Conservation (phyloP, 2,329 filamentous ascomycete species). For the Chrysoporthe cubensis region DNA sequence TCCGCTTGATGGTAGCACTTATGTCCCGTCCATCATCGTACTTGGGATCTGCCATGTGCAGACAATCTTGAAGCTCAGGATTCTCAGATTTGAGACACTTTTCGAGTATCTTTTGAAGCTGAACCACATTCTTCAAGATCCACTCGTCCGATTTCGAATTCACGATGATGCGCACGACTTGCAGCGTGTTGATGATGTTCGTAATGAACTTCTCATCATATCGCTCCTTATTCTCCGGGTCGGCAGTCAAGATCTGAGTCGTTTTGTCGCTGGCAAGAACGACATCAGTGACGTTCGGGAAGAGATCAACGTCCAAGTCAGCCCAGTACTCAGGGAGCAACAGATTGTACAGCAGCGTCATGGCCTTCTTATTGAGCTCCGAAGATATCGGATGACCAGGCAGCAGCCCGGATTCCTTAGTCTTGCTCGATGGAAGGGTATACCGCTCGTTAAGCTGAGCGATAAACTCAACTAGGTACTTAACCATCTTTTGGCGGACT, state of each 20-base stretch:
- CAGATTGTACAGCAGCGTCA: slow-evolving; percentile 80
- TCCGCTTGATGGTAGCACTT: slow-evolving; percentile 75
- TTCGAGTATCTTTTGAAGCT: slow-evolving; percentile 85
- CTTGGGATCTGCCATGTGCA: slow-evolving; percentile 75
- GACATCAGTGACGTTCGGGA: slow-evolving; percentile 86
- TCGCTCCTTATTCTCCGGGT: slow-evolving; percentile 68
- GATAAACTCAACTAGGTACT: slow-evolving; percentile 95
- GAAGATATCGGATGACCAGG: slow-evolving; percentile 59
- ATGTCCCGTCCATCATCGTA: slow-evolving; percentile 72
- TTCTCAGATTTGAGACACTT: slow-evolving; percentile 88
- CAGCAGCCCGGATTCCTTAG: slow-evolving; percentile 54
- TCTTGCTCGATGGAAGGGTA: slow-evolving; percentile 71
- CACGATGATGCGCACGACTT: slow-evolving; percentile 87
- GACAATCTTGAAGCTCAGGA: slow-evolving; percentile 88
- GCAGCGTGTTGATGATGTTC: slow-evolving; percentile 89
- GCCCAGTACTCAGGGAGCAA: slow-evolving; percentile 89
- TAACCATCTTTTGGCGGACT: slow-evolving; percentile 80
- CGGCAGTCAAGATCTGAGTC: slow-evolving; percentile 58
- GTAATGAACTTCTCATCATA: slow-evolving; percentile 84
- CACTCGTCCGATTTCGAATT: slow-evolving; percentile 89
- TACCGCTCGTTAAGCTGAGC: slow-evolving; percentile 87
- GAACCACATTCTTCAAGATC: slow-evolving; percentile 77
- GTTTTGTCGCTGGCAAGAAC: slow-evolving; percentile 84
- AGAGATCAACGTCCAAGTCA: slow-evolving; percentile 88
- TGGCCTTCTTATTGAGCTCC: slow-evolving; percentile 84